Evolutionary conservation across 306 rosid genomes (phyloP).

Genomic region (Oxytropis ochrocephala): DNA sequence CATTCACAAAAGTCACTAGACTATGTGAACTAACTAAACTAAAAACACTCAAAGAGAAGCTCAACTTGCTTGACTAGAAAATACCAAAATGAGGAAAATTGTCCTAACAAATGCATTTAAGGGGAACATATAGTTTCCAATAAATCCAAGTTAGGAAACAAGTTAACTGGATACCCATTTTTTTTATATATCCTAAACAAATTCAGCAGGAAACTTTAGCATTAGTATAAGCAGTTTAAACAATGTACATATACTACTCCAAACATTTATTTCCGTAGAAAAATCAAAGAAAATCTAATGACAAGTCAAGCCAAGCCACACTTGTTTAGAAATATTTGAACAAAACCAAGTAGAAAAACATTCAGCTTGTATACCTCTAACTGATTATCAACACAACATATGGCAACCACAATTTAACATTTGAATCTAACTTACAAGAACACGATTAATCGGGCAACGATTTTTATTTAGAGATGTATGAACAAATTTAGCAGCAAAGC

Average conservation of each 20-base stretch:
- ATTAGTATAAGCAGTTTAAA: background rate
- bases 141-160: background rate
- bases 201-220: background rate
- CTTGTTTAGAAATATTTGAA: conserved; percentile 4
- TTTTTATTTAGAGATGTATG: conserved; percentile 95
- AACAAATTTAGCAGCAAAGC: conserved; percentile 91
- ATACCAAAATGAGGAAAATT: background rate
- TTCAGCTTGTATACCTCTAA: background rate
- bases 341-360: background rate
- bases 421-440: conserved; percentile 60
- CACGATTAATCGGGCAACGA: conserved; percentile 88
- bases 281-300: conserved; percentile 8
- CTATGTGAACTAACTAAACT: background rate
- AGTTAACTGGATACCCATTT: background rate
- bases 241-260: background rate
- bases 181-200: background rate
- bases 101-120: background rate
- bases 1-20: background rate
- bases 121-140: background rate
- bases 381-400: conserved; percentile 3
- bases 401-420: background rate
- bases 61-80: background rate
- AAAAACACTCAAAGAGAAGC: background rate
- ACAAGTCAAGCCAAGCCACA: background rate
- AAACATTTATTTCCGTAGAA: background rate